Evolutionary conservation across 2,329 filamentous ascomycete genomes (phyloP), one percentile per base, ranked within the genome.

Genomic region (Fusarium nematophilum): DNA sequence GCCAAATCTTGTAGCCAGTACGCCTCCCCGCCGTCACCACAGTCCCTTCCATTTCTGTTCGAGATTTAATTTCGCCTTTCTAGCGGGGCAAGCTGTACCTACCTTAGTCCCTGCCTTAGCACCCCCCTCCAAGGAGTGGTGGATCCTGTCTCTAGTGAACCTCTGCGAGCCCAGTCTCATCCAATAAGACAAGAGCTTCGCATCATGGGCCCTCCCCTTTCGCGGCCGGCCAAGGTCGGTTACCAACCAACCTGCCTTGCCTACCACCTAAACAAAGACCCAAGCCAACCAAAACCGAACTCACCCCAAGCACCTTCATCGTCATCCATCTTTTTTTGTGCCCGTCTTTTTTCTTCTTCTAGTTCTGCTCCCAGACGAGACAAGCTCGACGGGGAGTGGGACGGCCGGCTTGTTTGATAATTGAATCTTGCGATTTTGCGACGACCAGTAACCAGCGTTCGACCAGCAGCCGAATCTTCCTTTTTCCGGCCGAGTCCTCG

Each of bases 51-150:
- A 61, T 53, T 64, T 61, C 46, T 64, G 59, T 65, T 62, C 56
- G 44, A 60, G 25, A 62, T 57, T 53, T 55, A 66, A 68, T 68
- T 53, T 68, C 65, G 65, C 55, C 43, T 67, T 62, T 40, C 50
- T 42, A 37, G 33, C 39, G 43, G 39, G 27, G 51, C 21, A 27
- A 29, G 48, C 53, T 47, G 38, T 61, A 30, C 49, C 50, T 50
- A 52, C 59, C 37, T 64, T 54, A 26, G 59, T 66, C 64, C 65
- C 65, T 67, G 62, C 65, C 65, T 68, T 68, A 68, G 65, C 48
- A 59, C 54, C 60, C 46, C 54, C 44, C 44, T 47, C 43, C 42
- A 23, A 54, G 36, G 31, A 62, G 46, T 37, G 57, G 57, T 54
- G 61, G 64, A 49, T 39, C 61, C 38, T 43, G 26, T 51, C 45